Evolutionary conservation across 371 early-diverging fungal species (phyloP), one percentile per base, ranked within the genome.

Genomic region (Mortierella sp.): DNA sequence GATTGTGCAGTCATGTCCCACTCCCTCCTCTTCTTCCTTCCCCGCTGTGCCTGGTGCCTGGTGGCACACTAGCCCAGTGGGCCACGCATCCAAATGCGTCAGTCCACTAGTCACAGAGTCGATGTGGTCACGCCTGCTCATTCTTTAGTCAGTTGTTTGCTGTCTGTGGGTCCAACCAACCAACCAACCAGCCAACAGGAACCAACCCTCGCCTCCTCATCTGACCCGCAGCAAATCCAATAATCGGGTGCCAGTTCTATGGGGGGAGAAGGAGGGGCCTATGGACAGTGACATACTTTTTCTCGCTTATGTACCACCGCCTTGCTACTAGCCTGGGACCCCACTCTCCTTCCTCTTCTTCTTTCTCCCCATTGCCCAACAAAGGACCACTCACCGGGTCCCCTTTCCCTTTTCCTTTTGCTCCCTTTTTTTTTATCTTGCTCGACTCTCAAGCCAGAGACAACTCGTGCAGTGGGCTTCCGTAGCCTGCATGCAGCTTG

Each of bases 221-320:
- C 50, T 50, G 50, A 50, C 50, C 50, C 50, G 21, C 50, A 50
- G 50, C n/a, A 50, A 50, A 50, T 50, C 16, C n/a, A 21, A 21
- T 14, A 16, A 4, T 50, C 50, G 14, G 21, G 21, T 14, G 50
- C 16, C n/a, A 50, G n/a, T n/a, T n/a, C 50, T n/a, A 14, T 5
- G 50, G 21, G 50, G 21, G n/a, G 50, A 6, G 50, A 14, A n/a
- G 50, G 50, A n/a, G 16, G 50, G 14, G 5, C n/a, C 21, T 21
- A n/a, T 50, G n/a, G n/a, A 50, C 50, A n/a, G 6, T 21, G 50
- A 50, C n/a, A 21, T 50, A 50, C n/a, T n/a, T n/a, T n/a, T n/a
- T n/a, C n/a, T n/a, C n/a, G n/a, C n/a, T n/a, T n/a, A n/a, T n/a
- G n/a, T n/a, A n/a, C n/a, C n/a, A 37, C 9, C 37, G 37, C 37